Evolutionary conservation across 148 eudicot species (phyloP).

Genomic region (Rhododendron henanense): DNA sequence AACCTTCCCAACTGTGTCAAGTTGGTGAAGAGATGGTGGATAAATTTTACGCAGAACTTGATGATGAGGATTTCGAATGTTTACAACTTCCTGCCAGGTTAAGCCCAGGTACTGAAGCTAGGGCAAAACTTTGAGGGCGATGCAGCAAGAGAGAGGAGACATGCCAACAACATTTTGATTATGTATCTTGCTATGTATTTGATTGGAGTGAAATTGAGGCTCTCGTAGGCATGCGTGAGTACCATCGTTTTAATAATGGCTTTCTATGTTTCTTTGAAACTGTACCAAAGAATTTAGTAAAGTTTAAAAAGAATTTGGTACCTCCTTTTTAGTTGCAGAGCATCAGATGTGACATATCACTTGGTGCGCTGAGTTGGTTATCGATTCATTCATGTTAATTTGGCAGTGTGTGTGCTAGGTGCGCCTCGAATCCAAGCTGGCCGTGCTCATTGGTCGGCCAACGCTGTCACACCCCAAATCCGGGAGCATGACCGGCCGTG

Average conservation of each 20-base stretch:
- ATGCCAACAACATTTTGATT: background rate
- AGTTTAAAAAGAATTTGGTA: background rate
- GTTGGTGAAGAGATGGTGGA: slow-evolving; percentile 16
- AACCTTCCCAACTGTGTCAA: slow-evolving; percentile 5
- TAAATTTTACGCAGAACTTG: background rate
- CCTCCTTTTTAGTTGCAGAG: too few species aligned
- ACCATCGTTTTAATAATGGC: background rate
- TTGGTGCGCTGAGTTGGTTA: too few species aligned
- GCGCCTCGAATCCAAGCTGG: too few species aligned
- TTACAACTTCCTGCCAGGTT: background rate
- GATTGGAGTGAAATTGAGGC: background rate
- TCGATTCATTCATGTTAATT: too few species aligned
- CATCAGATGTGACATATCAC: too few species aligned
- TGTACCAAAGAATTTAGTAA: background rate
- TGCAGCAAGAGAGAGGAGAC: background rate
- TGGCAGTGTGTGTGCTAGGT: too few species aligned
- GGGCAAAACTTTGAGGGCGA: slow-evolving; percentile 5
- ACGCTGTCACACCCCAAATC: too few species aligned
- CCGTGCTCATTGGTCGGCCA: too few species aligned
- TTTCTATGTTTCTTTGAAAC: background rate
- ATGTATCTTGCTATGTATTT: background rate
- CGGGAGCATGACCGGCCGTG: too few species aligned
- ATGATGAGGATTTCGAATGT: slow-evolving; percentile 3
- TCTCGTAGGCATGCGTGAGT: background rate
- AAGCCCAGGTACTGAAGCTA: background rate